Evolutionary conservation across 2,329 filamentous ascomycete species (phyloP), one percentile per base, ranked within the genome.

Genomic region (Periglandula ipomoeae): DNA sequence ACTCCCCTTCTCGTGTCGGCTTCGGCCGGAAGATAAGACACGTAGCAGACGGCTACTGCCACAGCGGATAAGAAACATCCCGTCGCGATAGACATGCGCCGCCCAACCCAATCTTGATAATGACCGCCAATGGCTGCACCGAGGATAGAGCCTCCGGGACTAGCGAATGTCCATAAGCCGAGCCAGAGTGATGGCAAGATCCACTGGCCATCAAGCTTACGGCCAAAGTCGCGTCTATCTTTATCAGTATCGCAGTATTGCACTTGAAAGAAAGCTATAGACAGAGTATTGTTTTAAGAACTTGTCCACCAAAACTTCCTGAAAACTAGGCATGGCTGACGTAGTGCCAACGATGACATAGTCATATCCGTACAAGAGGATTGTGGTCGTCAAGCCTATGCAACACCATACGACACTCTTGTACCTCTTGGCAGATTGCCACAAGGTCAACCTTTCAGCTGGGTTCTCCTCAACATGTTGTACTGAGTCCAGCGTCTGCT

Each of bases 121-220:
- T n/a, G n/a, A n/a, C n/a, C n/a, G 7, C 61, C 70, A 2, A 59
- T 43, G 6, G 64, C 50, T 1, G 68, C 59, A 3, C 70, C 70
- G n/a, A 65, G 44, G 46, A 70, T 62, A 38, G 63, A 60, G 1
- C 67, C 68, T 13, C 70, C 54, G 0, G 67, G 65, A 22, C 63
- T 63, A 6, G 65, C 59, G 20, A 67, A 65, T 39, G 65, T 67
- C 70, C 70, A 73, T 13, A 74, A 59, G 1, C 68, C 65, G 7
- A 73, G 59, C 70, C 70, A 73, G 19, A 65, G 56, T 1, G 68
- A 68, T 0, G 71, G 70, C 19, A 70, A 63, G 35, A 66, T 70
- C 37, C 61, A 61, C 26, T 56, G 47, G n/a, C 54, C 56, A 11
- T 62, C 49, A 35, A 61, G 58, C 2, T 55, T 52, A 19, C 58